Conservation (phyloP, 2,329 filamentous ascomycete species). For the Lachnellula subtilissima region DNA sequence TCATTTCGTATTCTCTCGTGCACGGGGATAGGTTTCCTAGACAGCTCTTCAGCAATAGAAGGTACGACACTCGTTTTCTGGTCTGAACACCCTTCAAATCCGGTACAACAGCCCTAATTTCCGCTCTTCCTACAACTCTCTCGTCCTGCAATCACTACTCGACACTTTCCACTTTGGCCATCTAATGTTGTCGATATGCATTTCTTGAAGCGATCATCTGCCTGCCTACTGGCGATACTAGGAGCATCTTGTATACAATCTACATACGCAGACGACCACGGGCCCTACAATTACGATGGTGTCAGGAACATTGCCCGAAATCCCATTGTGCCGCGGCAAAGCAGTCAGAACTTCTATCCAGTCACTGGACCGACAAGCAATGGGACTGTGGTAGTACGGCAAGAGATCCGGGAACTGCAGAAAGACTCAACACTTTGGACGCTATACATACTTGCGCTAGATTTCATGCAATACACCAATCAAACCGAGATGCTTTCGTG, state of each 20-base stretch:
- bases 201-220: neutral
- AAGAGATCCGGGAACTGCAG: conserved; percentile 25
- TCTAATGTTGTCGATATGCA: neutral
- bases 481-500: conserved; percentile 23
- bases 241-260: neutral
- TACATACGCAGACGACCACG: conserved; percentile 21
- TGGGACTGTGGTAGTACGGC: conserved; percentile 19
- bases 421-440: conserved; percentile 24
- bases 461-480: conserved; percentile 22
- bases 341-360: conserved; percentile 1
- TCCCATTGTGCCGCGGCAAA: conserved; percentile 15
- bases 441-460: conserved; percentile 27
- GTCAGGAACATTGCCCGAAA: neutral
- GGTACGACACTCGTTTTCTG: neutral
- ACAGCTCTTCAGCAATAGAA: neutral
- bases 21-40: neutral
- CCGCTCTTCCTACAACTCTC: neutral
- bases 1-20: neutral
- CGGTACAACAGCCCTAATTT: neutral
- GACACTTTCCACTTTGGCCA: neutral
- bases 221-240: neutral
- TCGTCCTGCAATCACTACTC: neutral
- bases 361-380: conserved; percentile 11
- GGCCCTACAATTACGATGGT: neutral
- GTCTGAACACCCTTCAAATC: neutral